Base-by-base conservation (phyloP, 345 rosid species). In the Psidium friedrichsthalianum region DNA sequence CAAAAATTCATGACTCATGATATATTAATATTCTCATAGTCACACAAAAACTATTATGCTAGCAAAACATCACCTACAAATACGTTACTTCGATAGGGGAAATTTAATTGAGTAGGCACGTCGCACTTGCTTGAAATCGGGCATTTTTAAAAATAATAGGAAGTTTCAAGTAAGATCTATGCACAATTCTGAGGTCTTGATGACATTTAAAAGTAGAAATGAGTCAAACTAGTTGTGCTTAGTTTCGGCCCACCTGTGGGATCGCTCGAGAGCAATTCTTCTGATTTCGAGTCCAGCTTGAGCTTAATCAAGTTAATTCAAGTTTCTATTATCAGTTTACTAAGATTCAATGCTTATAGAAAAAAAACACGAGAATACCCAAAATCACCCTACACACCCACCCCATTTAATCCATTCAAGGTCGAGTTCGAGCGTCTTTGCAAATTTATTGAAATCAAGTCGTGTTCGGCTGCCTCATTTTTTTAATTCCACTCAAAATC, bases 351-450 rank as follows among this genome's bases (percentile, higher is more conserved):
- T 27, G 20, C 40, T 59, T 14, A 59, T 59, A 13, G 74, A 59
- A 59, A 36, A 59, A 36, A 59, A 59, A 59, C 5, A 27, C 5
- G 0, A 6, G 10, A 13, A 27, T 59, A 14, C 10, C 36, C 20
- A 59, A 59, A 59, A 59, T 59, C 16, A 27, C 74, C 14, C 74
- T 6, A 27, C 13, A 13, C 27, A 27, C 15, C 20, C 20, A 14
- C 40, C 6, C 27, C 1, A 27, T 29, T 6, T 0, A 1, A 59
- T 59, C 18, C 3, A 59, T 59, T 2, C 1, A 0, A 59, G 1
- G 27, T 59, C 40, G 27, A 14, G 21, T 59, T 59, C 0, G 0
- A 59, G 7, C 13, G 4, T 27, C 36, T 59, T 13, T 59, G 13
- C 5, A 12, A 0, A 27, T 59, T 27, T 3, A 59, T 59, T 27